These are phyloP conservation scores for Aspergillus bombycis DNA, from an alignment of 2,329 filamentous ascomycete genomes.

Conservation along the genomic window DNA sequence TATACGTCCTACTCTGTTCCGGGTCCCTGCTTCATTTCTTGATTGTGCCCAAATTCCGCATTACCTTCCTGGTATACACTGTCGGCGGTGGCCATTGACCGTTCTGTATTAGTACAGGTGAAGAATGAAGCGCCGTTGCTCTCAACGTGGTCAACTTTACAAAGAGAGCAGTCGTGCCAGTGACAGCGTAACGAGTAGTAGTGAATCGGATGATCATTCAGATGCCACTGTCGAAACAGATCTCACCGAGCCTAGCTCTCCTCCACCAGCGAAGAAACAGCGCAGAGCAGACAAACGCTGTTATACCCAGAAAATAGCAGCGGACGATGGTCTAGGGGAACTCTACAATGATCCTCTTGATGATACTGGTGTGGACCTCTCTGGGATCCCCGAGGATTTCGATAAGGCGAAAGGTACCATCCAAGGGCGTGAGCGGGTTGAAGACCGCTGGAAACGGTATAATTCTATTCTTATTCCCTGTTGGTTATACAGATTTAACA, in stretches of 20 bases:
- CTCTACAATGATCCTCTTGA: constrained; percentile 16
- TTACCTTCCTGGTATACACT: too few relatives aligned
- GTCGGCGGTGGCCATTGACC: too few relatives aligned
- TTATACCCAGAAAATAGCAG: background rate
- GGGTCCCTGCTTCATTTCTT: too few relatives aligned
- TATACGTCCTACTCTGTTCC: too few relatives aligned
- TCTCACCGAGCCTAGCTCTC: background rate
- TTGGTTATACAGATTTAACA: background rate
- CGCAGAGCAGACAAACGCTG: background rate
- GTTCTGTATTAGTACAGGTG: too few relatives aligned
- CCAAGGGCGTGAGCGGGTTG: constrained; percentile 15
- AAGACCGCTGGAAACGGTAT: constrained; percentile 15
- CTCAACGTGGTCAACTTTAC: too few relatives aligned
- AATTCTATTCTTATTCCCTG: background rate
- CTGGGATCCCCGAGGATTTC: constrained; percentile 18
- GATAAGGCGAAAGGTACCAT: constrained; percentile 14
- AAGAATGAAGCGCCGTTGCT: too few relatives aligned
- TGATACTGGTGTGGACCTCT: constrained; percentile 16
- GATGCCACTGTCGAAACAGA: background rate
- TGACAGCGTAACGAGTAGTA: too few relatives aligned
- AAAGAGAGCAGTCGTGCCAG: too few relatives aligned
- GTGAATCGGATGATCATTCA: too few relatives aligned
- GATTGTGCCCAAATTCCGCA: too few relatives aligned
- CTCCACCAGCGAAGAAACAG: background rate
- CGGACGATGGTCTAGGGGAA: background rate